These are phyloP conservation scores for Pythium plurisporium DNA, from an alignment of 352 stramenopile genomes.

Conservation along the genomic window DNA sequence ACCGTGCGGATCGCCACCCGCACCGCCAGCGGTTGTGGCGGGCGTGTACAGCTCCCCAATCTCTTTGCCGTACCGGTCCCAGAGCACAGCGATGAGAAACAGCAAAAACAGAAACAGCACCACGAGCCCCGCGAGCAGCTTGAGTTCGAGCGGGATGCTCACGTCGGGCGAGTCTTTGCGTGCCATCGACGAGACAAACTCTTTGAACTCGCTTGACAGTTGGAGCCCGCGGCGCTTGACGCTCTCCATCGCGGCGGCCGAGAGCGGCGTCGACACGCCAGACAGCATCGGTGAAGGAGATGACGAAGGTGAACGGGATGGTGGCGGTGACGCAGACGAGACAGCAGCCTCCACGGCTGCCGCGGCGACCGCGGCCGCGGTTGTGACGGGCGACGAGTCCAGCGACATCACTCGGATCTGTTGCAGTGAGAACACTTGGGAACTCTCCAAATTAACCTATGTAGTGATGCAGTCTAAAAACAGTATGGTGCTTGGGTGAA, in stretches of 20 bases:
- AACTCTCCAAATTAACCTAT: not conserved
- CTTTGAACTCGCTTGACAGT: slow-evolving; percentile 13
- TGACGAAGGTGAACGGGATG: not conserved
- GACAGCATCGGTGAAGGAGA: too few relatives aligned
- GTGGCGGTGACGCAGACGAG: not conserved
- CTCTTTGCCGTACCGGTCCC: slow-evolving; percentile 82
- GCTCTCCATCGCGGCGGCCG: slow-evolving; percentile 20
- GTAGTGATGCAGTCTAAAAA: too few relatives aligned
- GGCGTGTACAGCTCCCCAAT: slow-evolving; percentile 77
- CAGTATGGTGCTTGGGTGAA: not conserved
- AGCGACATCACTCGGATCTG: too few relatives aligned
- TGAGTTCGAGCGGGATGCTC: slow-evolving; percentile 53
- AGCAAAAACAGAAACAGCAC: slow-evolving; percentile 75
- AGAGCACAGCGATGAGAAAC: slow-evolving; percentile 78
- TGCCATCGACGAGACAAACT: slow-evolving; percentile 22
- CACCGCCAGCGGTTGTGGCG: slow-evolving; percentile 14
- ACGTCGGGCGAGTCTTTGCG: slow-evolving; percentile 26
- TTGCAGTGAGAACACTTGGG: not conserved
- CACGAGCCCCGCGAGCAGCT: slow-evolving; percentile 59
- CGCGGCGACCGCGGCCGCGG: not conserved
- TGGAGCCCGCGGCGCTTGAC: slow-evolving; percentile 21
- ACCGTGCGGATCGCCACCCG: slow-evolving; percentile 28
- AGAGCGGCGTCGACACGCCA: slow-evolving; percentile 6
- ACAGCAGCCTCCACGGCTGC: not conserved
- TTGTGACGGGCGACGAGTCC: not conserved